phyloP scores from a whole-genome alignment of 164 flowering plant species.

The Kingdonia uniflora region DNA sequence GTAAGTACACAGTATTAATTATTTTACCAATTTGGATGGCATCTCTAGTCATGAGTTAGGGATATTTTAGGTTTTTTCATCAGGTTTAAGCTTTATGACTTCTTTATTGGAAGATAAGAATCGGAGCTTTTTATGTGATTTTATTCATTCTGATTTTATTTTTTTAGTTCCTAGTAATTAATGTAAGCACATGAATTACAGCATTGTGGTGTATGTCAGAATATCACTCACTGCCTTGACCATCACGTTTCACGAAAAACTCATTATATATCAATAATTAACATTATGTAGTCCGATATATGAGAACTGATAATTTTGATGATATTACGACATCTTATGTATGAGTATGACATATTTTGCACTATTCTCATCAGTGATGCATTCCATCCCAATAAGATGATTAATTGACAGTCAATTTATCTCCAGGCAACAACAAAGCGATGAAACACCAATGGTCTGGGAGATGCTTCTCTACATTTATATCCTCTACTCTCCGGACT shows the following conservation, averaged over 20 bases:
- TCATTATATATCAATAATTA: too few relatives aligned
- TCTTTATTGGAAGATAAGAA: not conserved
- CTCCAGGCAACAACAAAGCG: constrained; percentile 41
- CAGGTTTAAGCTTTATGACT: too few relatives aligned
- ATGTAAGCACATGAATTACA: too few relatives aligned
- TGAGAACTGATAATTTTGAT: too few relatives aligned
- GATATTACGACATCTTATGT: not conserved
- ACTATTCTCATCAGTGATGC: not conserved
- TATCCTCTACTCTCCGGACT: constrained; percentile 77
- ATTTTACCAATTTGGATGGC: not conserved
- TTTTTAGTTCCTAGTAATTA: not conserved
- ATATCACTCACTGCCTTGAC: too few relatives aligned
- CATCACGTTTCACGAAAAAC: too few relatives aligned
- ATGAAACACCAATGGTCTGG: constrained; percentile 78
- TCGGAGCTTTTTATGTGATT: not conserved
- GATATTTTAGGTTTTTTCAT: too few relatives aligned
- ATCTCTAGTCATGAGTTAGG: not conserved
- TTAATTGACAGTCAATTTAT: not conserved
- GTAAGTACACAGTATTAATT: constrained; percentile 30
- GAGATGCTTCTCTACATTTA: constrained; percentile 74
- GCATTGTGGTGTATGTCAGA: too few relatives aligned
- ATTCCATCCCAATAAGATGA: not conserved
- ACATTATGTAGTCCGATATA: too few relatives aligned
- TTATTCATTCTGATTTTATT: not conserved
- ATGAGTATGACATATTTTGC: not conserved